phyloP scores from a whole-genome alignment of 1,284 basidiomycete species.

The Athelia psychrophila region DNA sequence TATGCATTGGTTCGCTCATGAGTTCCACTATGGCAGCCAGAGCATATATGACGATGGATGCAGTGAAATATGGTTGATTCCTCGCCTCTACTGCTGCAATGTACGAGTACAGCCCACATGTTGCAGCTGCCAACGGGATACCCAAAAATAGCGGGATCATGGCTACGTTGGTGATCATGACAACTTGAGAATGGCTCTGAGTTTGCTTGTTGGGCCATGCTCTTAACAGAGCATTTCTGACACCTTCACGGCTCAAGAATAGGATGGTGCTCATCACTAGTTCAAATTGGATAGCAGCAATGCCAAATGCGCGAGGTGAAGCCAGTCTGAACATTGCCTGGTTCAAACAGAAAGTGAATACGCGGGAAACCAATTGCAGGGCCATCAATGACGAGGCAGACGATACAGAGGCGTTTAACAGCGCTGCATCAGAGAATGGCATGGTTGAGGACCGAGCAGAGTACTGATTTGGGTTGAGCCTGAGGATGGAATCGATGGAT shows the following conservation, averaged over 20 bases:
- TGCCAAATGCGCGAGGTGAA: constrained; percentile 84
- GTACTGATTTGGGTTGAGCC: too few relatives aligned
- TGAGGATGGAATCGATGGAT: too few relatives aligned
- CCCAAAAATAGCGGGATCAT: constrained; percentile 61
- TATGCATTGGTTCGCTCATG: constrained; percentile 81
- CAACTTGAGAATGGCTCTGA: constrained; percentile 6
- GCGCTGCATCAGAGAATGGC: constrained; percentile 15
- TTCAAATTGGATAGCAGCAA: constrained; percentile 85
- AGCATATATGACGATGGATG: constrained; percentile 69
- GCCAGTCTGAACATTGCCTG: constrained; percentile 84
- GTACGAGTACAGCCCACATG: constrained; percentile 47
- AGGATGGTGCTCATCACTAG: constrained; percentile 86
- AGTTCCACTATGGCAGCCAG: constrained; percentile 76
- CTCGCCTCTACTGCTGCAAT: constrained; percentile 48
- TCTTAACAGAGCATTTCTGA: constrained; percentile 78
- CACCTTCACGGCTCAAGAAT: constrained; percentile 89
- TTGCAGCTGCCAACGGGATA: constrained; percentile 44
- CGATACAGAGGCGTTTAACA: constrained; percentile 43
- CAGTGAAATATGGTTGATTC: constrained; percentile 61
- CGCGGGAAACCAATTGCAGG: constrained; percentile 81
- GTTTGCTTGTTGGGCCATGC: constrained; percentile 27
- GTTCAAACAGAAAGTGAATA: constrained; percentile 88
- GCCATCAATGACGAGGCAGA: constrained; percentile 81
- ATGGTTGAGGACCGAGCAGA: too few relatives aligned
- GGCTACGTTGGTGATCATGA: constrained; percentile 44